Percentiles rank a stretch among this genome's conserved stretches.
These are phyloP conservation scores for Volvox africanus DNA, from an alignment of 139 green algal species.

Conservation along the genomic window DNA sequence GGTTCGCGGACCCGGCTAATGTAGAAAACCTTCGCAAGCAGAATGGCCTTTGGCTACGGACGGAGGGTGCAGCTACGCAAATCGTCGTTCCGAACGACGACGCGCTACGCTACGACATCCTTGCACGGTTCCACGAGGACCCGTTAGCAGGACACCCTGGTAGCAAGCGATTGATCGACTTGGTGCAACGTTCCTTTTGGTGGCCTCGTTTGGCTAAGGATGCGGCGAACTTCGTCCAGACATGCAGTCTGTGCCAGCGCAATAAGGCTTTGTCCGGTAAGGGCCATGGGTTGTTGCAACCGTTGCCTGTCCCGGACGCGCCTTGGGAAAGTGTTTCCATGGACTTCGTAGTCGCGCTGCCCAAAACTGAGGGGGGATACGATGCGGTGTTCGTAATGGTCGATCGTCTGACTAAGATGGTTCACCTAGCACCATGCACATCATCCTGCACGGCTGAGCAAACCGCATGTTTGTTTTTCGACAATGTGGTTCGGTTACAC, in stretches of 20 bases:
- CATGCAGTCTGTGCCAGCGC: slow-evolving; percentile 46
- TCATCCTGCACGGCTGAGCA: not conserved
- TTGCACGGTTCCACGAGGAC: not conserved
- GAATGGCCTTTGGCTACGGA: not conserved
- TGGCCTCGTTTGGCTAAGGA: slow-evolving; percentile 27
- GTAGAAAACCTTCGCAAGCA: not conserved
- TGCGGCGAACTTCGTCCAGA: slow-evolving; percentile 20
- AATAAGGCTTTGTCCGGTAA: slow-evolving; percentile 3
- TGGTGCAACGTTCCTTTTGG: slow-evolving; percentile 26
- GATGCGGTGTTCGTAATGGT: slow-evolving; percentile 61
- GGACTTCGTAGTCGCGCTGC: not conserved
- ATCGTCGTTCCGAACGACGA: slow-evolving; percentile 7
- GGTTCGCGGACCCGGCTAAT: not conserved
- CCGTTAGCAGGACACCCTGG: slow-evolving; percentile 15
- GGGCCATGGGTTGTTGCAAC: not conserved
- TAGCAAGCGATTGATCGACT: not conserved
- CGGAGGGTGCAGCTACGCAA: not conserved
- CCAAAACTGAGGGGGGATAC: slow-evolving; percentile 27
- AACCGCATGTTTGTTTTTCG: not conserved
- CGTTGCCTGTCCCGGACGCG: not conserved
- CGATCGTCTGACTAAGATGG: slow-evolving; percentile 49
- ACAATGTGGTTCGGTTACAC: slow-evolving; percentile 20
- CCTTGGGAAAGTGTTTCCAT: slow-evolving; percentile 1
- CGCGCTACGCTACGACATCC: not conserved
- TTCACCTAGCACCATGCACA: not conserved